Evolutionary conservation across 345 rosid species (phyloP).

Genomic region (Ceriops zippeliana): DNA sequence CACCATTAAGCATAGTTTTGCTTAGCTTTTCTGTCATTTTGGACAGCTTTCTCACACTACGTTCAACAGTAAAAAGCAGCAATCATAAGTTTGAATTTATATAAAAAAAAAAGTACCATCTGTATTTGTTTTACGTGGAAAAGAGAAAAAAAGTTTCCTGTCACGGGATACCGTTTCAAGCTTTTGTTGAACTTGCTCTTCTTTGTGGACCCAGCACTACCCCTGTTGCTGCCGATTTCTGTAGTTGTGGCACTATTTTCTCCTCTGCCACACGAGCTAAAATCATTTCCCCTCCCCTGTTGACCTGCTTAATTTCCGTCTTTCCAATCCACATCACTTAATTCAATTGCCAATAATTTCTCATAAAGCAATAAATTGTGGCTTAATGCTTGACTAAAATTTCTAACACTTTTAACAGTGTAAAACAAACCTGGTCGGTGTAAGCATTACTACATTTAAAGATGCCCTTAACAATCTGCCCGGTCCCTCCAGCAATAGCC

Average conservation of each 20-base stretch:
- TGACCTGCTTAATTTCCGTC: slow-evolving; percentile 39
- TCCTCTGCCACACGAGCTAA: slow-evolving; percentile 47
- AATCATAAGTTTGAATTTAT: slow-evolving; percentile 5
- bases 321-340: background rate
- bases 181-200: slow-evolving; percentile 60
- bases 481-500: slow-evolving; percentile 96
- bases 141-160: slow-evolving; percentile 1
- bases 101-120: background rate
- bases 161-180: slow-evolving; percentile 63
- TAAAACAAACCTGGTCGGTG: slow-evolving; percentile 60
- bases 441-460: slow-evolving; percentile 75
- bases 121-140: background rate
- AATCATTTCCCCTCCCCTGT: slow-evolving; percentile 77
- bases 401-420: background rate
- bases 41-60: slow-evolving; percentile 70
- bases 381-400: background rate
- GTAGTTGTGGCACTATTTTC: slow-evolving; percentile 31
- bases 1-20: slow-evolving; percentile 68
- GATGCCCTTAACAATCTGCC: slow-evolving; percentile 81
- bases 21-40: slow-evolving; percentile 75
- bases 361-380: too few relatives aligned
- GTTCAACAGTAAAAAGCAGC: background rate
- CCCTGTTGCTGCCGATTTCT: slow-evolving; percentile 30
- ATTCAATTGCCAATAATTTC: background rate
- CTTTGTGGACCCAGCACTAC: slow-evolving; percentile 34